phyloP scores from a whole-genome alignment of 2,329 filamentous ascomycete genomes.

The Colletotrichum ledebouriae region DNA sequence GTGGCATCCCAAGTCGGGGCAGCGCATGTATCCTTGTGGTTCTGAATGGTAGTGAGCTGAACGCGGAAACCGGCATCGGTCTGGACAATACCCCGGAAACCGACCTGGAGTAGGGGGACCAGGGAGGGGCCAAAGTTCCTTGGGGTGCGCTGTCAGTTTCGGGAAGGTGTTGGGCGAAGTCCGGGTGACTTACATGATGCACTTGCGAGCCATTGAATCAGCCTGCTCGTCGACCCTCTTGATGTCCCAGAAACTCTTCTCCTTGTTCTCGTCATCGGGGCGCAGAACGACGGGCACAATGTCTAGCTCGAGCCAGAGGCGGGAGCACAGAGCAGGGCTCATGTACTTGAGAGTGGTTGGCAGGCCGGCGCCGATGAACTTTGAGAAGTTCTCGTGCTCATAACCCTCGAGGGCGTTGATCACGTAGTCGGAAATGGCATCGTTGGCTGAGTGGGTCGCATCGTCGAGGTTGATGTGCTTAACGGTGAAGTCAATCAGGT shows the following conservation, averaged over 20 bases:
- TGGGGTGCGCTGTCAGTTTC: conserved; percentile 9
- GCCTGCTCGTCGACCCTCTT: conserved; percentile 83
- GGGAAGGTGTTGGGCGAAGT: neutral
- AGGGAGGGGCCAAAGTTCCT: conserved; percentile 81
- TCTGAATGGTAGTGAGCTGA: conserved; percentile 66
- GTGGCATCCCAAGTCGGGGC: conserved; percentile 75
- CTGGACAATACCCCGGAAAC: conserved; percentile 76
- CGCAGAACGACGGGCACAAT: conserved; percentile 78
- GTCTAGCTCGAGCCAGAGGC: conserved; percentile 82
- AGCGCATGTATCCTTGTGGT: conserved; percentile 73
- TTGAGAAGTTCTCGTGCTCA: conserved; percentile 75
- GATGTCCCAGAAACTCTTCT: conserved; percentile 62
- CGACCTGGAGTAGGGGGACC: conserved; percentile 76
- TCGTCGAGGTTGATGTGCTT: conserved; percentile 65
- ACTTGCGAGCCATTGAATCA: conserved; percentile 85
- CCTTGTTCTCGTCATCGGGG: conserved; percentile 59
- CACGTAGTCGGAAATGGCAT: conserved; percentile 71
- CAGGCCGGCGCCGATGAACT: conserved; percentile 82
- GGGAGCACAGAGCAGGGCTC: conserved; percentile 76
- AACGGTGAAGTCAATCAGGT: conserved; percentile 79
- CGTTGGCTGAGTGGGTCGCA: conserved; percentile 54
- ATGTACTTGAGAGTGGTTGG: conserved; percentile 69
- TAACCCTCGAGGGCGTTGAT: conserved; percentile 70
- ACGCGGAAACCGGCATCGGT: conserved; percentile 77
- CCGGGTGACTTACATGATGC: conserved; percentile 72